Evolutionary conservation across 176 grass and related monocot species (phyloP).

Genomic region (Elymus sibiricus): DNA sequence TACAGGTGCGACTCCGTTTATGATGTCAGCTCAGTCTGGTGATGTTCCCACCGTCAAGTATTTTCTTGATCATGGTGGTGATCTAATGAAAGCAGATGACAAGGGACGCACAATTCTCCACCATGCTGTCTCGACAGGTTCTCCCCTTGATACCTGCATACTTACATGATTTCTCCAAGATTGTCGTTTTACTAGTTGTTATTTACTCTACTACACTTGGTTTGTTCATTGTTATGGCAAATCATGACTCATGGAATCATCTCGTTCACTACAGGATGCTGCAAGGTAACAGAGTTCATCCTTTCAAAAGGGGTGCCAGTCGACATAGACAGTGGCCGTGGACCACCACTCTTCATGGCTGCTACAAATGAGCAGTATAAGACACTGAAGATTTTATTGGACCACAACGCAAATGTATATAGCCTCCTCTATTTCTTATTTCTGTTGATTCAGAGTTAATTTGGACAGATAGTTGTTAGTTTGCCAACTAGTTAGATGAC

Average conservation of each 20-base stretch:
- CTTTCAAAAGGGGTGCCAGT: conserved; percentile 29
- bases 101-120: conserved; percentile 12
- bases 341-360: conserved; percentile 21
- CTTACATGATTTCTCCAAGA: background rate
- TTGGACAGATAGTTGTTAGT: background rate
- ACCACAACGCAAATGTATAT: conserved; percentile 36
- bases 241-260: background rate
- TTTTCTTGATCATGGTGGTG: conserved; percentile 25
- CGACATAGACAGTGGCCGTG: conserved; percentile 23
- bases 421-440: background rate
- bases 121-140: conserved; percentile 11
- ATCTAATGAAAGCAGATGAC: conserved; percentile 26
- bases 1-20: conserved; percentile 24
- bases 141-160: no score
- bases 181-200: background rate
- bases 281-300: conserved; percentile 28
- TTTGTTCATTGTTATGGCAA: background rate
- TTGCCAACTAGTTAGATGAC: background rate
- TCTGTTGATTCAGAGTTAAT: background rate
- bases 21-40: conserved; percentile 6
- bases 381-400: conserved; percentile 31
- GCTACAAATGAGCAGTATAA: conserved; percentile 12
- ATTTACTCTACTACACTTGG: background rate
- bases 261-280: background rate
- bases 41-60: conserved; percentile 33